Conservation (phyloP, 73 alveolate species). For the Uronychia binucleata region DNA sequence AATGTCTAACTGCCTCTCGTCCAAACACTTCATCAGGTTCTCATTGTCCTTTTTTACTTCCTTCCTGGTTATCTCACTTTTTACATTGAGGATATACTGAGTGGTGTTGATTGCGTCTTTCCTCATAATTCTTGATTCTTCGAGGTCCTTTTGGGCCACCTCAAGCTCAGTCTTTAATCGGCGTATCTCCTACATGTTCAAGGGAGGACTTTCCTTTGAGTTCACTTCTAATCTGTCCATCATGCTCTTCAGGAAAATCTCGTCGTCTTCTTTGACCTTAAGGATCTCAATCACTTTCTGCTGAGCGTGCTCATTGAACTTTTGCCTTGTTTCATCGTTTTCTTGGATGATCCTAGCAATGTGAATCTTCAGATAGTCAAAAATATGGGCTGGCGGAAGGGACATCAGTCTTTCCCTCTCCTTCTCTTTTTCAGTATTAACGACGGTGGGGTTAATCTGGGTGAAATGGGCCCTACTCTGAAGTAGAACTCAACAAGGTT, state of each 20-base stretch:
- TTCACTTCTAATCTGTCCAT: neutral
- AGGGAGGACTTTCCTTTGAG: neutral
- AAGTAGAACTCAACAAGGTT: neutral
- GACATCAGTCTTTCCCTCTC: neutral
- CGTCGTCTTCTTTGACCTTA: neutral
- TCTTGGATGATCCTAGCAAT: neutral
- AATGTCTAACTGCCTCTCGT: neutral
- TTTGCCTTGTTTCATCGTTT: neutral
- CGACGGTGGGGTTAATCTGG: neutral
- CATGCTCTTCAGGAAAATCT: neutral
- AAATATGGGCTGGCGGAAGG: neutral
- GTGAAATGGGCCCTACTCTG: neutral
- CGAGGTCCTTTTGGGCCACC: neutral
- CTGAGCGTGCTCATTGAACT: neutral
- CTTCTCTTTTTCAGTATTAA: neutral
- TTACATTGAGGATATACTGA: neutral
- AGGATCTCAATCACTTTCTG: neutral
- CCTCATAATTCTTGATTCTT: neutral
- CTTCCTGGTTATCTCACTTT: neutral
- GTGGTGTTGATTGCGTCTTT: neutral
- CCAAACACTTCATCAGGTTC: neutral
- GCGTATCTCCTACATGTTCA: neutral
- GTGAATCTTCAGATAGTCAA: neutral
- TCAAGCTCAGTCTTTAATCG: neutral
- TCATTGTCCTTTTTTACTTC: neutral